Conservation (phyloP, 352 stramenopile species). For the Hyaloperonospora brassicae region DNA sequence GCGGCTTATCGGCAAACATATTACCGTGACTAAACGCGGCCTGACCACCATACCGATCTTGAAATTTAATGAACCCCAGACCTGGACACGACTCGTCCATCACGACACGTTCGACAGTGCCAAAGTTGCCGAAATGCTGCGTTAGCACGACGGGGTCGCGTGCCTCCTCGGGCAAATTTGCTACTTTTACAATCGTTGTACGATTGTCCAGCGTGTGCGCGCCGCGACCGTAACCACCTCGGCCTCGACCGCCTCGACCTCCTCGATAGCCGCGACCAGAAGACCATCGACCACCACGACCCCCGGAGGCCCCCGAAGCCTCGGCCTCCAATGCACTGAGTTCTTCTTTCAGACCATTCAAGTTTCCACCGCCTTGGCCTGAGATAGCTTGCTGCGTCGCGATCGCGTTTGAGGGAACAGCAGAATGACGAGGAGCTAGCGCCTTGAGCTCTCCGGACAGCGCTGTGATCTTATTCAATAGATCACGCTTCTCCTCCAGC, state of each 20-base stretch:
- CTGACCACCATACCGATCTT: slow-evolving; percentile 69
- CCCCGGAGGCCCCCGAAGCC: slow-evolving; percentile 29
- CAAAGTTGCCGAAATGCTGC: slow-evolving; percentile 84
- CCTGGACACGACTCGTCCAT: slow-evolving; percentile 37
- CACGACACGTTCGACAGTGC: slow-evolving; percentile 67
- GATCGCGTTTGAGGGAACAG: slow-evolving; percentile 18
- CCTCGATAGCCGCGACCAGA: slow-evolving; percentile 41
- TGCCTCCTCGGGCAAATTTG: slow-evolving; percentile 66
- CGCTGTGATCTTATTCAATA: slow-evolving; percentile 79
- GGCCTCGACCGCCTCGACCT: slow-evolving; percentile 41
- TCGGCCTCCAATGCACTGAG: slow-evolving; percentile 59
- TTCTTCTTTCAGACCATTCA: slow-evolving; percentile 54
- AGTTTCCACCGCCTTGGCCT: slow-evolving; percentile 23
- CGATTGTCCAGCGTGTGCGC: slow-evolving; percentile 79
- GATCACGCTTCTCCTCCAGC: slow-evolving; percentile 57
- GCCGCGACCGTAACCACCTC: slow-evolving; percentile 32
- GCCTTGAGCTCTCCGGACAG: slow-evolving; percentile 64
- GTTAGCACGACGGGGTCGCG: slow-evolving; percentile 65
- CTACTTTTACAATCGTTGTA: slow-evolving; percentile 76
- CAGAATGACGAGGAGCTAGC: slow-evolving; percentile 32
- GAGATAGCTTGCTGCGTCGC: slow-evolving; percentile 10
- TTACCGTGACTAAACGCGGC: slow-evolving; percentile 53
- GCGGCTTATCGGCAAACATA: slow-evolving; percentile 44
- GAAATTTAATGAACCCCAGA: slow-evolving; percentile 76
- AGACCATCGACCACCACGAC: slow-evolving; percentile 34